Conservation (phyloP, 2,329 filamentous ascomycete species). For the Salinomyces thailandicus region DNA sequence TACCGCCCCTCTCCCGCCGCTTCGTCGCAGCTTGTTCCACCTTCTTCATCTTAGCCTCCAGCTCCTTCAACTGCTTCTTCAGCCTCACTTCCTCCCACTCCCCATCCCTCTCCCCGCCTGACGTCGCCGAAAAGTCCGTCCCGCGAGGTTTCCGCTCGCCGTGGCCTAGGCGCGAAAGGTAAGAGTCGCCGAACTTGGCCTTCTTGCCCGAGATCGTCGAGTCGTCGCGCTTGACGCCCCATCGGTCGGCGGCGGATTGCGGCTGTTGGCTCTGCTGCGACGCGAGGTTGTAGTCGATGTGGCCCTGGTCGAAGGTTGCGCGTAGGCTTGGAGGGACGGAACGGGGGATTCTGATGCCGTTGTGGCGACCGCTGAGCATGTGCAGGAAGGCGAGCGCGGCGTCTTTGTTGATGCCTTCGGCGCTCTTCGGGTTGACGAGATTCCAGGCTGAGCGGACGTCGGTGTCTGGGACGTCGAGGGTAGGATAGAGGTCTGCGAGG, state of each 20-base stretch:
- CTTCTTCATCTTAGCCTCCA: slow-evolving; percentile 77
- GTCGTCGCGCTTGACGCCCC: slow-evolving; percentile 70
- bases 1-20: slow-evolving; percentile 29
- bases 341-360: slow-evolving; percentile 87
- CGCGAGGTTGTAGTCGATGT: slow-evolving; percentile 93
- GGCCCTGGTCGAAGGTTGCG: slow-evolving; percentile 83
- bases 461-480: slow-evolving; percentile 60
- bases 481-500: slow-evolving; percentile 75
- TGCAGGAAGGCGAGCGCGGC: slow-evolving; percentile 90
- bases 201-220: slow-evolving; percentile 78
- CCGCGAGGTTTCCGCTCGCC: slow-evolving; percentile 66
- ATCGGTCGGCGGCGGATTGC: slow-evolving; percentile 53
- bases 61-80: slow-evolving; percentile 80
- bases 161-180: slow-evolving; percentile 76
- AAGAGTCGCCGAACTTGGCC: slow-evolving; percentile 94
- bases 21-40: slow-evolving; percentile 59
- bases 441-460: slow-evolving; percentile 94
- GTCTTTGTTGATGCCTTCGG: slow-evolving; percentile 80
- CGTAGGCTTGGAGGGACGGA: slow-evolving; percentile 85
- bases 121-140: slow-evolving; percentile 77
- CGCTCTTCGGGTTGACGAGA: slow-evolving; percentile 83
- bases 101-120: slow-evolving; percentile 61
- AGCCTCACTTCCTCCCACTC: slow-evolving; percentile 97
- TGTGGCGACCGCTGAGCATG: slow-evolving; percentile 90
- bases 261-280: slow-evolving; percentile 35